A percentile compares a stretch with the other conserved stretches of the same genome.
Conservation (phyloP, 176 grass and related monocot species). For the Rhynchospora tenuis region DNA sequence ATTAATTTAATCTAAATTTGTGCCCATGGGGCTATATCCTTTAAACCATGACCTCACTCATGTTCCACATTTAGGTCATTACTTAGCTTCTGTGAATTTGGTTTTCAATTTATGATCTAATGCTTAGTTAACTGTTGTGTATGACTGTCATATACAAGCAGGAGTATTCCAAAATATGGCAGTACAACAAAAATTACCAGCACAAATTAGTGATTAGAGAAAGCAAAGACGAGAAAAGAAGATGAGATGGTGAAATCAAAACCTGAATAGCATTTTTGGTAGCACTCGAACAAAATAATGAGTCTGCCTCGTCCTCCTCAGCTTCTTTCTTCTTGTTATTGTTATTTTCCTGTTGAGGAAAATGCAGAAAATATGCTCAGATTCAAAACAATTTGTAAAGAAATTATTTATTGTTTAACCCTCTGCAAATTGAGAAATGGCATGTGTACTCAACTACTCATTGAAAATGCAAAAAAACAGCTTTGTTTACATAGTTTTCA, state of each 20-base stretch:
- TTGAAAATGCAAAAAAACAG: background rate
- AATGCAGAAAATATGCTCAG: conserved; percentile 5
- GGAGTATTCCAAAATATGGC: background rate
- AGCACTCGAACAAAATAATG: conserved; percentile 78
- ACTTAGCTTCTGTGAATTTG: background rate
- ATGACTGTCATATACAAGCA: background rate
- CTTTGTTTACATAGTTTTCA: background rate
- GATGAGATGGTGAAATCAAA: background rate
- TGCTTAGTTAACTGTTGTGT: background rate
- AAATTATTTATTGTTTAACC: background rate
- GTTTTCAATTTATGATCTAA: background rate
- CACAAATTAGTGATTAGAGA: background rate
- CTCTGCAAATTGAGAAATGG: background rate
- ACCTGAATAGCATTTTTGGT: conserved; percentile 93
- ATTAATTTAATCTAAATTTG: background rate
- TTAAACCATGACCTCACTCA: background rate
- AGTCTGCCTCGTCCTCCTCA: conserved; percentile 64
- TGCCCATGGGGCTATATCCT: background rate
- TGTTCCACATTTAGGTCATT: background rate
- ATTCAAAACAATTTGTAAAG: background rate
- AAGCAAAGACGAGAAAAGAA: background rate
- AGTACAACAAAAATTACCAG: background rate
- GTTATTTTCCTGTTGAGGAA: conserved; percentile 34
- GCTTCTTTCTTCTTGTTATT: conserved; percentile 21
- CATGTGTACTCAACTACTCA: background rate